Conservation (phyloP, 768 basidiomycete species). For the Neoboletus brunneissimus region DNA sequence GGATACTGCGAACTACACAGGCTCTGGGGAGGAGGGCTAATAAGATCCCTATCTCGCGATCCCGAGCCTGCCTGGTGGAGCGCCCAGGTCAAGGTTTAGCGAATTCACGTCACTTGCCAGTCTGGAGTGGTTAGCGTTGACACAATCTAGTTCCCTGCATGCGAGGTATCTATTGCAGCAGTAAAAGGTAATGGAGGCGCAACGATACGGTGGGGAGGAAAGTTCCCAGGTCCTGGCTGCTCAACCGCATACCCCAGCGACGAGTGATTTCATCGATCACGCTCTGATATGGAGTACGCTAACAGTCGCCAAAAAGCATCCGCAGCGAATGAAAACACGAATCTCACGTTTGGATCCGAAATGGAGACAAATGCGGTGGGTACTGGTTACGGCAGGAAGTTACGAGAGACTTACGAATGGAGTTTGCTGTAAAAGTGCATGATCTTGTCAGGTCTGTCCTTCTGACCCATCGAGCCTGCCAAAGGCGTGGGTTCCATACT, state of each 20-base stretch:
- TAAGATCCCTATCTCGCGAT: constrained; percentile 34
- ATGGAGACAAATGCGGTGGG: constrained; percentile 27
- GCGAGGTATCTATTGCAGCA: neutral
- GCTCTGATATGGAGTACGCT: constrained; percentile 18
- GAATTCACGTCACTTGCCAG: constrained; percentile 27
- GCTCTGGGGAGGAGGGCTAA: neutral
- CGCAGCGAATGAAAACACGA: constrained; percentile 18
- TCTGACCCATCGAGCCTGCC: constrained; percentile 31
- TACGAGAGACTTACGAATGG: constrained; percentile 28
- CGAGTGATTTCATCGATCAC: constrained; percentile 29
- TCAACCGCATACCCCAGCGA: constrained; percentile 8
- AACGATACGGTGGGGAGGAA: neutral
- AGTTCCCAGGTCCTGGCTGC: neutral
- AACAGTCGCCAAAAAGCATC: constrained; percentile 1
- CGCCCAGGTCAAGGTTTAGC: constrained; percentile 18
- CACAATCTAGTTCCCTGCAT: constrained; percentile 3
- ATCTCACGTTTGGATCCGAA: constrained; percentile 24
- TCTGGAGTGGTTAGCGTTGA: constrained; percentile 10
- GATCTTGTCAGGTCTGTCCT: constrained; percentile 26
- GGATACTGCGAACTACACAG: constrained; percentile 1
- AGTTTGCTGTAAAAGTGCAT: constrained; percentile 29
- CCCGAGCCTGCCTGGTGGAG: constrained; percentile 14
- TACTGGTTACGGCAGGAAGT: constrained; percentile 26
- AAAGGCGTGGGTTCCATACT: constrained; percentile 32
- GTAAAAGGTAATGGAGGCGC: constrained; percentile 3